Evolutionary conservation across 1,139 yeast genomes (phyloP).

Genomic region (Yamadazyma songkhlaensis): DNA sequence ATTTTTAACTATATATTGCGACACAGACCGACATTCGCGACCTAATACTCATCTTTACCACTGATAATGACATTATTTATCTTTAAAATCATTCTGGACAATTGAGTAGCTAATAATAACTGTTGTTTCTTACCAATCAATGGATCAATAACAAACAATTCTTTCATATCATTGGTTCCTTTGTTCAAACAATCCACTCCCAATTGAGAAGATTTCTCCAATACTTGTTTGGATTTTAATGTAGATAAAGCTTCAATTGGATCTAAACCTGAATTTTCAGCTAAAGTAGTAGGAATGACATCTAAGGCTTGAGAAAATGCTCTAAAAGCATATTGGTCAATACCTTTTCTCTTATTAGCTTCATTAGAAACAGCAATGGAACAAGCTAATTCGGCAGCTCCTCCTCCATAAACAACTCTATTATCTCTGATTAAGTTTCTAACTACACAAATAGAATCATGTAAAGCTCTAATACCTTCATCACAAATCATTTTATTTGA

Average conservation of each 20-base stretch:
- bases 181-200: slow-evolving; percentile 95
- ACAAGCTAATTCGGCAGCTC: slow-evolving; percentile 94
- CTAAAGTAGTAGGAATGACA: slow-evolving; percentile 88
- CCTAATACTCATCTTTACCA: slow-evolving; percentile 81
- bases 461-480: slow-evolving; percentile 94
- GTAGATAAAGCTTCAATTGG: slow-evolving; percentile 87
- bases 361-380: slow-evolving; percentile 89
- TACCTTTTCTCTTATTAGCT: slow-evolving; percentile 90
- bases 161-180: slow-evolving; percentile 89
- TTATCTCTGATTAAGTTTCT: slow-evolving; percentile 90
- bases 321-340: slow-evolving; percentile 96
- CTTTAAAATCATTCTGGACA: slow-evolving; percentile 95
- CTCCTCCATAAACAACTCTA: slow-evolving; percentile 97
- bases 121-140: slow-evolving; percentile 97
- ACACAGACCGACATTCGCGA: neutral
- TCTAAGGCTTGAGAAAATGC: slow-evolving; percentile 92
- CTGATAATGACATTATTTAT: slow-evolving; percentile 93
- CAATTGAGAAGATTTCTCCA: slow-evolving; percentile 63
- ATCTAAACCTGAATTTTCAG: slow-evolving; percentile 93
- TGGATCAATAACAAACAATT: slow-evolving; percentile 93
- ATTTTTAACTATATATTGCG: no score
- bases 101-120: slow-evolving; percentile 88
- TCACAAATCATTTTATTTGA: slow-evolving; percentile 97
- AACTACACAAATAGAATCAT: slow-evolving; percentile 95
- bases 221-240: slow-evolving; percentile 81